Conservation (phyloP, 2,329 filamentous ascomycete species). For the Diaporthe capsici region DNA sequence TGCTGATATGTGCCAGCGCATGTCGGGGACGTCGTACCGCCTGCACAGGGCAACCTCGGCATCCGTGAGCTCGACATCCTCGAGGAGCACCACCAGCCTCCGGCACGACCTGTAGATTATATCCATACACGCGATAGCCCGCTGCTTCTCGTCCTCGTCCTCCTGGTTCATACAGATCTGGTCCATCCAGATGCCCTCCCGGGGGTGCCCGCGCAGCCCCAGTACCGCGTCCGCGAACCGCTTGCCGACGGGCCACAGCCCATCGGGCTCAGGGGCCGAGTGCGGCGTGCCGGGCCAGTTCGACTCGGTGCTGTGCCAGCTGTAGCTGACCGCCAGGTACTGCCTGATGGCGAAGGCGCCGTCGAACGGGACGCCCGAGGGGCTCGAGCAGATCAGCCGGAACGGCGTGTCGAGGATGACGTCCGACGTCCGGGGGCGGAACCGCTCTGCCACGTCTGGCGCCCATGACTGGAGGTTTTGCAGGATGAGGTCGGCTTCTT, state of each 20-base stretch:
- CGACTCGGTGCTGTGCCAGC: neutral
- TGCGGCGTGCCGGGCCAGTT: neutral
- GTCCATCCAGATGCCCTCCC: conserved; percentile 6
- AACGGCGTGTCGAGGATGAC: neutral
- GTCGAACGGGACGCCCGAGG: neutral
- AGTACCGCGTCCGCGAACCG: neutral
- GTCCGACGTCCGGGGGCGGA: neutral
- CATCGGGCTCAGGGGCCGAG: neutral
- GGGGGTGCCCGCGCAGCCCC: neutral
- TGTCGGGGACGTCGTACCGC: neutral
- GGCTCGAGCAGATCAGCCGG: neutral
- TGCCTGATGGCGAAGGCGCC: neutral
- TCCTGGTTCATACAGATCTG: neutral
- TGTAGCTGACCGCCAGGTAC: conserved; percentile 1
- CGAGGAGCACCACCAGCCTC: neutral
- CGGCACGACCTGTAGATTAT: conserved; percentile 15
- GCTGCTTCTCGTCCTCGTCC: rapidly evolving
- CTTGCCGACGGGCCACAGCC: neutral
- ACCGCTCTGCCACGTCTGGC: rapidly evolving
- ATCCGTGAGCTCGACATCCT: neutral
- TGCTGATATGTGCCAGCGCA: neutral
- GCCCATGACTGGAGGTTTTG: neutral
- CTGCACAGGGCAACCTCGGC: neutral
- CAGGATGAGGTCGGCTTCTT: neutral
- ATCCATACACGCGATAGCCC: neutral